Conservation (phyloP, 129 eudicot genomes). For the Pittosporum tobira region DNA sequence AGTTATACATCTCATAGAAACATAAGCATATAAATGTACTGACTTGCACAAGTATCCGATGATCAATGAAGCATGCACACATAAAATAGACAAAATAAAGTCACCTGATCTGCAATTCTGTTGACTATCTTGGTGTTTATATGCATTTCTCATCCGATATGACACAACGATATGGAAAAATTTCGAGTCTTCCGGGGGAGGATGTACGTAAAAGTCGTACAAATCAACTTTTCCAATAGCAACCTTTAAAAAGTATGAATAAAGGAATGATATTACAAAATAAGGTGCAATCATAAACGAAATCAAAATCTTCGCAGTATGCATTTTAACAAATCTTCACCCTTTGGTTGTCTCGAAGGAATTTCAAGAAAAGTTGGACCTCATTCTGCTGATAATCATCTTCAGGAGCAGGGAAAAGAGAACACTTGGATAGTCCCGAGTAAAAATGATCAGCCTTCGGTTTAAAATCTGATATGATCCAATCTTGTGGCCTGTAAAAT, state of each 20-base stretch:
- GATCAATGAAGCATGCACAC: background rate
- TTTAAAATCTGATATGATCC: slow-evolving; percentile 26
- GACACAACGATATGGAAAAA: slow-evolving; percentile 21
- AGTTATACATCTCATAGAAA: too few species aligned
- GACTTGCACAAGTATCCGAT: too few species aligned
- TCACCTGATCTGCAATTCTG: slow-evolving; percentile 14
- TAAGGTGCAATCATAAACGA: too few species aligned
- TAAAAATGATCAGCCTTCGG: slow-evolving; percentile 17
- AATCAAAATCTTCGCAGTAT: background rate
- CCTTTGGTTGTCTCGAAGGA: slow-evolving; percentile 25
- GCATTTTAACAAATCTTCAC: slow-evolving; percentile 18
- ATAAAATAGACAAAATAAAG: background rate
- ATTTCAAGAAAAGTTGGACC: slow-evolving; percentile 37
- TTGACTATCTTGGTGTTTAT: background rate
- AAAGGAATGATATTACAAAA: background rate
- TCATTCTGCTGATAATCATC: slow-evolving; percentile 33
- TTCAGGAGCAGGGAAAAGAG: slow-evolving; percentile 26
- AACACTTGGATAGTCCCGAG: slow-evolving; percentile 17
- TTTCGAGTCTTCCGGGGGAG: slow-evolving; percentile 22
- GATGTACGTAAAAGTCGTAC: slow-evolving; percentile 33
- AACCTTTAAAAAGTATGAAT: slow-evolving; percentile 33
- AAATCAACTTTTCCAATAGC: slow-evolving; percentile 31
- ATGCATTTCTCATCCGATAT: slow-evolving; percentile 20
- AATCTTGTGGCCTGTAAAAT: slow-evolving; percentile 24
- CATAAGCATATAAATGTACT: background rate